Percentiles rank a stretch among this genome's conserved stretches.
Evolutionary conservation across 164 flowering plant genomes (phyloP).

Genomic region (Amborella trichopoda): DNA sequence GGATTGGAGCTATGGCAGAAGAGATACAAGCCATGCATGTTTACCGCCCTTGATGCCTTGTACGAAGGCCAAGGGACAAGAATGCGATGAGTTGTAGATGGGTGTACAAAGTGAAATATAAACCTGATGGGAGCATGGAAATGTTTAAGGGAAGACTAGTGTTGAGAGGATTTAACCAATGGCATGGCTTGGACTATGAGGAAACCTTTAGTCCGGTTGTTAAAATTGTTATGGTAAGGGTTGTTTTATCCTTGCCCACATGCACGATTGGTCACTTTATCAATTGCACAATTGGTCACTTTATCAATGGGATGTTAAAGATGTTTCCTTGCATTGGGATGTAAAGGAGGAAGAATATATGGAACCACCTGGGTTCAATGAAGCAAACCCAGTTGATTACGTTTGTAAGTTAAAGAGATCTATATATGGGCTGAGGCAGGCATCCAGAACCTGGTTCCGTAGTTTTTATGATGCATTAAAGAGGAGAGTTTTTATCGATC

Average conservation of each 20-base stretch:
- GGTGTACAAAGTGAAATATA: neutral
- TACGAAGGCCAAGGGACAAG: neutral
- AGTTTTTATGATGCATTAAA: neutral
- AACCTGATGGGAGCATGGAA: neutral
- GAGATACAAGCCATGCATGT: neutral
- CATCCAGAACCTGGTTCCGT: neutral
- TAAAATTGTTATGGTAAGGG: neutral
- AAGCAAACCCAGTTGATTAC: too few relatives aligned
- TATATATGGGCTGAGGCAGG: neutral
- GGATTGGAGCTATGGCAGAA: neutral
- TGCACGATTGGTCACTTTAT: too few relatives aligned
- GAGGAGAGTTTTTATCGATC: neutral
- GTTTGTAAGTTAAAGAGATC: neutral
- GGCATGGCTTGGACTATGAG: neutral
- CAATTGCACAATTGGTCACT: neutral
- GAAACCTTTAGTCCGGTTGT: slow-evolving; percentile 2
- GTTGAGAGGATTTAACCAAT: neutral
- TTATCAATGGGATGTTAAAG: neutral
- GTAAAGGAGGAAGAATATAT: neutral
- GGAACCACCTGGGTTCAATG: too few relatives aligned
- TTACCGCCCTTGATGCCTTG: neutral
- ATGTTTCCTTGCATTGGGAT: neutral
- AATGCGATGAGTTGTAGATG: neutral
- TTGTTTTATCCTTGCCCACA: neutral
- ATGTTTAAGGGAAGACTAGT: neutral